These are phyloP conservation scores for Saksenaea oblongispora DNA, from an alignment of 371 early-diverging fungal species.

Conservation along the genomic window DNA sequence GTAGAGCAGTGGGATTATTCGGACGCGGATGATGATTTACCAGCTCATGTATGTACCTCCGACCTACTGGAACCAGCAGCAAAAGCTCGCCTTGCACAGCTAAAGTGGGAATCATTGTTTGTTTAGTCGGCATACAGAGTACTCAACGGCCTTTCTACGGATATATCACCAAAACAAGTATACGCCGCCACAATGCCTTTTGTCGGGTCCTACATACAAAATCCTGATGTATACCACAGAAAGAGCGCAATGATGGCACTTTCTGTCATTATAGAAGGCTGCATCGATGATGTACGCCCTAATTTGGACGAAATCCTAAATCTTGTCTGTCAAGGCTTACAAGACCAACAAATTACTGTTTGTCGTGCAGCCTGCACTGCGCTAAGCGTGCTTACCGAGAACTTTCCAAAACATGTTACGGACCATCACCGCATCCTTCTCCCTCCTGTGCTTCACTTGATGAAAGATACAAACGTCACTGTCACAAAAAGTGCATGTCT, in stretches of 20 bases:
- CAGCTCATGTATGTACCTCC: slow-evolving; percentile 44
- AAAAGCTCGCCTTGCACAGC: background rate
- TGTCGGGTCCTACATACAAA: slow-evolving; percentile 75
- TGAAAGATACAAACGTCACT: slow-evolving; percentile 69
- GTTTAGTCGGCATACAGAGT: slow-evolving; percentile 62
- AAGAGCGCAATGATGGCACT: slow-evolving; percentile 87
- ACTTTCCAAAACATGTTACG: slow-evolving; percentile 76
- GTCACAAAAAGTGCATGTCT: slow-evolving; percentile 77
- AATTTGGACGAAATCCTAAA: slow-evolving; percentile 72
- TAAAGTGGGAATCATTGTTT: background rate
- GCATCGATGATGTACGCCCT: slow-evolving; percentile 78
- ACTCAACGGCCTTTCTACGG: slow-evolving; percentile 72
- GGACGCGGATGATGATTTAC: slow-evolving; percentile 81
- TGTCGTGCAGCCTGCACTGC: slow-evolving; percentile 88
- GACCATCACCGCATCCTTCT: slow-evolving; percentile 75
- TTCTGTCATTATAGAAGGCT: slow-evolving; percentile 81
- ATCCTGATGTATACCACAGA: slow-evolving; percentile 65
- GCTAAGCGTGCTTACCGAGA: slow-evolving; percentile 77
- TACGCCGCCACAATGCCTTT: slow-evolving; percentile 76
- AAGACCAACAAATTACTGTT: slow-evolving; percentile 74
- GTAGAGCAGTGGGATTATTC: slow-evolving; percentile 71
- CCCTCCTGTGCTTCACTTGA: slow-evolving; percentile 77
- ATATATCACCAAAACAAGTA: slow-evolving; percentile 83
- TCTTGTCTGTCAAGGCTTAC: slow-evolving; percentile 73
- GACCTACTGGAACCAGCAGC: background rate